A percentile compares a stretch with the other conserved stretches of the same genome.
Conservation (phyloP, 257 asterid genomes). For the Solanum pinnatisectum region DNA sequence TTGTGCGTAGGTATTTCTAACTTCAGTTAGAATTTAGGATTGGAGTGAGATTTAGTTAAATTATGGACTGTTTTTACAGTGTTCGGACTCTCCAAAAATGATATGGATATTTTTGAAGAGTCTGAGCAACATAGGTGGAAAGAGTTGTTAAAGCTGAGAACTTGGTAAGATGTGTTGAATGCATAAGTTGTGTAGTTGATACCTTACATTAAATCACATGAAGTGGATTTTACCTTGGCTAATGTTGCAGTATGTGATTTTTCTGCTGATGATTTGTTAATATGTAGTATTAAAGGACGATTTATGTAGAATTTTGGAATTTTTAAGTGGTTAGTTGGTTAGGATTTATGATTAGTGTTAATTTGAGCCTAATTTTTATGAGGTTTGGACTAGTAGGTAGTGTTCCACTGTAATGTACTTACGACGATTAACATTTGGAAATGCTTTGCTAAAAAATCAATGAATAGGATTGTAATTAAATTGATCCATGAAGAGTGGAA, state of each 20-base stretch:
- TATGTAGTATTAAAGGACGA: background rate
- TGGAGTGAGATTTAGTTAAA: too few species aligned
- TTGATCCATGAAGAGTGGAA: background rate
- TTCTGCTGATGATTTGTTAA: background rate
- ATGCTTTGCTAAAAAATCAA: background rate
- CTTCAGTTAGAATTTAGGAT: too few species aligned
- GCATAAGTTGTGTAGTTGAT: background rate
- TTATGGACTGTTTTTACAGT: too few species aligned
- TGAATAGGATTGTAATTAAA: background rate
- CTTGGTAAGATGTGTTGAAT: background rate
- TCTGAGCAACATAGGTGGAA: background rate
- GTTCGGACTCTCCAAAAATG: too few species aligned
- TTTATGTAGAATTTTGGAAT: background rate
- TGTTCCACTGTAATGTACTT: background rate
- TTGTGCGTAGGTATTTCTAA: too few species aligned
- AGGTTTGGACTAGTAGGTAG: background rate
- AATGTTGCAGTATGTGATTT: background rate
- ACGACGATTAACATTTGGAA: background rate
- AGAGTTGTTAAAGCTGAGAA: background rate
- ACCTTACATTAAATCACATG: background rate
- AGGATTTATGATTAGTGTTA: background rate
- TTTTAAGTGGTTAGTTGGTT: background rate
- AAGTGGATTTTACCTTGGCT: background rate
- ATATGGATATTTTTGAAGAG: background rate
- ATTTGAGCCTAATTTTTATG: background rate